These are phyloP conservation scores for Populus hybrid DNA, from an alignment of 441 rosid genomes.

Conservation along the genomic window DNA sequence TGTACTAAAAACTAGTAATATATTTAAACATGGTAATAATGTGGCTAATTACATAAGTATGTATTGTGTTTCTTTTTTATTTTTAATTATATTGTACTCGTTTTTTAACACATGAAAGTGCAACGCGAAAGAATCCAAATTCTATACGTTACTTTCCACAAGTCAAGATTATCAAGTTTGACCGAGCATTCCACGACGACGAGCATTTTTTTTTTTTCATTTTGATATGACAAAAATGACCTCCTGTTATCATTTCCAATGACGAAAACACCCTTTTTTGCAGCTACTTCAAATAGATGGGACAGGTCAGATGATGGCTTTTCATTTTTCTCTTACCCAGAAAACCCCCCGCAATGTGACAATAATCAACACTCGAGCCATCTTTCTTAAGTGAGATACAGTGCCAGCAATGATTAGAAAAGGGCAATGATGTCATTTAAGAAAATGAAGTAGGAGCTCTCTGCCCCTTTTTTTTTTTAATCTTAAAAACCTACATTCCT, in stretches of 20 bases:
- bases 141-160: neutral
- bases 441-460: neutral
- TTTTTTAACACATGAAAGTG: neutral
- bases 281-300: neutral
- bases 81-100: neutral
- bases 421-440: neutral
- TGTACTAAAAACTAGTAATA: neutral
- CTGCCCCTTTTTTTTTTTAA: too few species aligned
- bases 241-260: neutral
- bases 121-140: neutral
- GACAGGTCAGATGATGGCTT: neutral
- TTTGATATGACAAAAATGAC: neutral
- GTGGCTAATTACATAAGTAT: neutral
- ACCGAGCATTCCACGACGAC: conserved; percentile 2
- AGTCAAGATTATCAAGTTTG: conserved; percentile 38
- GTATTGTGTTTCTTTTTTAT: neutral
- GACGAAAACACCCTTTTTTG: too few species aligned
- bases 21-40: neutral
- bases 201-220: too few species aligned
- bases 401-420: neutral
- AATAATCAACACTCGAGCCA: too few species aligned
- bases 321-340: neutral
- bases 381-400: neutral
- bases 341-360: too few species aligned
- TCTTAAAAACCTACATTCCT: neutral